A percentile compares a stretch with the other conserved stretches of the same genome.
phyloP scores from a whole-genome alignment of 345 rosid genomes.

The Camelina sativa region DNA sequence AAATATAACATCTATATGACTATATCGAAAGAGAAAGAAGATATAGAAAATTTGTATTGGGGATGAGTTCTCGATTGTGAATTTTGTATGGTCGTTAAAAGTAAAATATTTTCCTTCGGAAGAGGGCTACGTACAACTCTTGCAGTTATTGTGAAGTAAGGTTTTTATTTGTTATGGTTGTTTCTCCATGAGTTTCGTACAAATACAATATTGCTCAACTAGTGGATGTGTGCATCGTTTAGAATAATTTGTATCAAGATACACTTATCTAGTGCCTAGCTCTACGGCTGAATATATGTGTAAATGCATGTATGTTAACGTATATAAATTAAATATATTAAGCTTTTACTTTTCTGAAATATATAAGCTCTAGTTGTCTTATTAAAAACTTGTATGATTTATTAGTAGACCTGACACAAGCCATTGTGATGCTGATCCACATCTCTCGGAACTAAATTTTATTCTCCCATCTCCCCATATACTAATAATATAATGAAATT shows the following conservation, averaged over 20 bases:
- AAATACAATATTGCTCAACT: not conserved
- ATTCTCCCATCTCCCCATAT: not conserved
- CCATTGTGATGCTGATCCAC: not conserved
- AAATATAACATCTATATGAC: not conserved
- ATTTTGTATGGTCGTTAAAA: slow-evolving; percentile 1
- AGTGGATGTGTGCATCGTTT: not conserved
- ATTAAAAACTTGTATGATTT: not conserved
- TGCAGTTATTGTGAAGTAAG: slow-evolving; percentile 9
- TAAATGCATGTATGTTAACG: not conserved
- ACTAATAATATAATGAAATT: not conserved
- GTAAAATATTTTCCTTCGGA: slow-evolving; percentile 17
- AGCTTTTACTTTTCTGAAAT: not conserved
- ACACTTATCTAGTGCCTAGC: not conserved
- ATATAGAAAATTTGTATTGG: not conserved
- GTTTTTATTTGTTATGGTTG: not conserved
- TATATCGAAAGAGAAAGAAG: not conserved
- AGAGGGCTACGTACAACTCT: not conserved
- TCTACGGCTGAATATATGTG: too few relatives aligned
- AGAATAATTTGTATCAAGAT: not conserved
- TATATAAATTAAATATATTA: not conserved
- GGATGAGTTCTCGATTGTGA: slow-evolving; percentile 10
- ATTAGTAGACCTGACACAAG: not conserved
- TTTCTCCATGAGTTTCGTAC: not conserved
- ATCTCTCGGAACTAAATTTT: not conserved
- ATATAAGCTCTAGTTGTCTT: not conserved